Evolutionary conservation across 2,329 filamentous ascomycete species (phyloP), one percentile per base, ranked within the genome.

Genomic region (Aspergillus sp.): DNA sequence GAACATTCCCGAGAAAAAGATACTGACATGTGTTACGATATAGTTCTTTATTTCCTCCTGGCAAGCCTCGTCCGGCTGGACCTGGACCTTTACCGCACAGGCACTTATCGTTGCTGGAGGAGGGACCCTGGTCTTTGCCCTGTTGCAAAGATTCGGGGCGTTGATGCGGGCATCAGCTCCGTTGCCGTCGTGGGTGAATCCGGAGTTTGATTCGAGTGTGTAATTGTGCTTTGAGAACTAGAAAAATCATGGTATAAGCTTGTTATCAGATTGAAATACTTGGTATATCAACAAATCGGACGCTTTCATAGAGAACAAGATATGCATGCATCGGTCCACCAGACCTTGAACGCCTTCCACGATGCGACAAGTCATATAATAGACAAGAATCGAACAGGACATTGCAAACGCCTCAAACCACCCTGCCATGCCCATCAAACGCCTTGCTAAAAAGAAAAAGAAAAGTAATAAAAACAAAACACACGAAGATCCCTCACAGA

Each of bases 41-140:
- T 46, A 71, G 67, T 78, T 79, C 59, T 78, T 78, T 56, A 77
- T 78, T 53, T 65, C 72, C 0, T 63, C 68, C 2, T 79, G 76
- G 76, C 63, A 74, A 42, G 66, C 67, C 0, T 57, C 57, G 3
- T 64, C 60, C 5, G 75, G 75, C 3, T 78, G 72, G 63, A 75
- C 73, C 1, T 78, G 75, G 75, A 75, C 74, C 0, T 76, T 78
- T 52, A 69, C 71, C 4, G 64, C 67, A 0, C 75, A 79, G 45
- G 75, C 69, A 1, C 62, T 79, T 32, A 72, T 79, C 32, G 69
- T 69, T 3, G 46, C 72, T 3, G 65, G 69, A 47, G 67, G 67
- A 15, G 70, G 67, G 32, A 57, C 71, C 12, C 61, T 68, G 0
- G 52, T 69, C 0, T 66, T 76, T 15, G 66, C 56, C 0, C 41